These are phyloP conservation scores for Kregervanrija pseudodelftensis DNA, from an alignment of 805 yeast species.

Conservation along the genomic window DNA sequence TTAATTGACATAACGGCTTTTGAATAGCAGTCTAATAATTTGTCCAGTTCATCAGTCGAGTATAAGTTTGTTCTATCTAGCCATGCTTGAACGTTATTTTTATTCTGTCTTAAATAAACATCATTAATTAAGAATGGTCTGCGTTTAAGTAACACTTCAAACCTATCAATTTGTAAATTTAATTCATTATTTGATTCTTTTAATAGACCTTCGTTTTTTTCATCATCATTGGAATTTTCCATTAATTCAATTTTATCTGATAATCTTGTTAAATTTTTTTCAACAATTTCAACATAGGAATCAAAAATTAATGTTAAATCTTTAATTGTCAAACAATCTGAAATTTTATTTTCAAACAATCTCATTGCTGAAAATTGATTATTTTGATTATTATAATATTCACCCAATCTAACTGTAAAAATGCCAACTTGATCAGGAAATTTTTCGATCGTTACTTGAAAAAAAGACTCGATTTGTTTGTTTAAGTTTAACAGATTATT, in stretches of 20 bases:
- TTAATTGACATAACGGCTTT: constrained; percentile 60
- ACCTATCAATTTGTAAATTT: constrained; percentile 37
- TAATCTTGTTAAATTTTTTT: constrained; percentile 31
- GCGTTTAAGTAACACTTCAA: constrained; percentile 49
- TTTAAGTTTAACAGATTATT: constrained; percentile 2
- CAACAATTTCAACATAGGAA: constrained; percentile 54
- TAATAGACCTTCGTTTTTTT: constrained; percentile 8
- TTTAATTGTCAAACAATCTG: constrained; percentile 39
- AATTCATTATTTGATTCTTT: constrained; percentile 26
- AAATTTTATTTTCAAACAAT: constrained; percentile 42
- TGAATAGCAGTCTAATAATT: constrained; percentile 51
- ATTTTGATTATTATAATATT: constrained; percentile 36
- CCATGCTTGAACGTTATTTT: constrained; percentile 65
- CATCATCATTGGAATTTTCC: constrained; percentile 8
- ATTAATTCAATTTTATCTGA: constrained; percentile 19
- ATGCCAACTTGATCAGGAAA: constrained; percentile 58
- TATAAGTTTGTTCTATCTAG: constrained; percentile 46
- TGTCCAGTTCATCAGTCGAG: constrained; percentile 23
- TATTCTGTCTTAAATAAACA: constrained; percentile 53
- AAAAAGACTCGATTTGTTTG: constrained; percentile 15
- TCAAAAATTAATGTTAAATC: constrained; percentile 65
- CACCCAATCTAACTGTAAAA: constrained; percentile 41
- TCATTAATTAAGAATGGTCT: constrained; percentile 60
- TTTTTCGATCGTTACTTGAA: constrained; percentile 28
- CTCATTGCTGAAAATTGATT: constrained; percentile 33